Base-by-base conservation (phyloP, 805 yeast genomes). In the Lipomyces sp. region DNA sequence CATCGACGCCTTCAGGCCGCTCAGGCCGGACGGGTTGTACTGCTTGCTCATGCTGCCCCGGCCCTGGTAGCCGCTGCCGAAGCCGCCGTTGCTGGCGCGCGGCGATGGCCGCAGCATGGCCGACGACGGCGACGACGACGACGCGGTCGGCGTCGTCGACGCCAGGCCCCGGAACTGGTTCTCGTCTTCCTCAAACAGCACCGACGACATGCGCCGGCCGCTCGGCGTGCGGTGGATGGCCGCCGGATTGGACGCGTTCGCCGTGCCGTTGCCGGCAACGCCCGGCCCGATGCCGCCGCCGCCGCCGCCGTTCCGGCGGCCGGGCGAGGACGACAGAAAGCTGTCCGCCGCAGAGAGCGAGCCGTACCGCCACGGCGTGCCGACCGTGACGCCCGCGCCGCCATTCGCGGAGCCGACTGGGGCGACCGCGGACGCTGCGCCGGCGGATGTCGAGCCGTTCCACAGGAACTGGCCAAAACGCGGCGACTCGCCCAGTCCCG, bases 401-500 rank as follows among this genome's bases (percentile, higher is more conserved):
- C 26, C 26, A 5, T 26, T 29, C 21, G 26, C 14, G n/a, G n/a
- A n/a, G n/a, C 34, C 14, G 31, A 7, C 24, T 16, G 35, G n/a
- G n/a, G n/a, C n/a, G n/a, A n/a, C n/a, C n/a, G n/a, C n/a, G n/a
- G n/a, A n/a, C n/a, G n/a, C n/a, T n/a, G n/a, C n/a, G n/a, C n/a
- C n/a, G n/a, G n/a, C n/a, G n/a, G n/a, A n/a, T n/a, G n/a, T n/a
- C n/a, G n/a, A n/a, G n/a, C n/a, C n/a, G n/a, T n/a, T n/a, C n/a
- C n/a, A n/a, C n/a, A 55, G 53, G 13, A 55, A 24, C 45, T 55
- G 59, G 2, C 57, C 57, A 23, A 55, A 49, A 32, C 59, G 40
- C 13, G 53, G 53, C 6, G 46, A 37, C 34, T 49, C 55, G 16
- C 55, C 43, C 14, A 32, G 4, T 19, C 37, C 4, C 52, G 39